Conservation (phyloP, 305 asterid genomes). For the Petunia hybrid region DNA sequence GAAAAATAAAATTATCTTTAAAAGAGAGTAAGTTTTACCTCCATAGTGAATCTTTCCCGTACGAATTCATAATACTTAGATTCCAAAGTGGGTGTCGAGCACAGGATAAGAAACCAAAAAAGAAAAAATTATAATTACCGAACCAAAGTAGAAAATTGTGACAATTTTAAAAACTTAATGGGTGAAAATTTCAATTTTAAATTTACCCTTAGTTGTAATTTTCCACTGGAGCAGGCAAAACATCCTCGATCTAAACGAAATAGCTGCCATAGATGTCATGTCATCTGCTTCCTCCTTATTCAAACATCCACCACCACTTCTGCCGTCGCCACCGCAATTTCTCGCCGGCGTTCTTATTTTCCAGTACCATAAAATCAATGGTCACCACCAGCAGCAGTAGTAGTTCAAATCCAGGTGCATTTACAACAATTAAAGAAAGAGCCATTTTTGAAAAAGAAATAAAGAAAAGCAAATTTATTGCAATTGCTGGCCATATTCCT, state of each 20-base stretch:
- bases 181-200: background rate
- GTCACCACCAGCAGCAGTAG: constrained; percentile 39
- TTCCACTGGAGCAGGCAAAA: background rate
- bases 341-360: constrained; percentile 35
- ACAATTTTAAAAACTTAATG: background rate
- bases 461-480: constrained; percentile 90
- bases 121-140: background rate
- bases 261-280: constrained; percentile 25
- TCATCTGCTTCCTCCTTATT: constrained; percentile 21
- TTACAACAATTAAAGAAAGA: constrained; percentile 73
- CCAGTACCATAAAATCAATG: constrained; percentile 41
- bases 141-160: background rate
- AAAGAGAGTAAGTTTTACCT: too few species aligned
- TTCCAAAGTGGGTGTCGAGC: too few species aligned
- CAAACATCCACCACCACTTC: constrained; percentile 29
- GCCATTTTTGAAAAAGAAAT: constrained; percentile 70
- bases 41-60: too few species aligned
- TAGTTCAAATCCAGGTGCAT: constrained; percentile 50
- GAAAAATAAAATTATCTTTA: too few species aligned
- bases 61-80: too few species aligned
- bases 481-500: constrained; percentile 76
- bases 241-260: background rate
- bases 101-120: too few species aligned
- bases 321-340: constrained; percentile 6
- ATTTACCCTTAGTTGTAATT: background rate